These are phyloP conservation scores for Pseudogymnoascus sp. DNA, from an alignment of 2,329 filamentous ascomycete species.

Conservation along the genomic window DNA sequence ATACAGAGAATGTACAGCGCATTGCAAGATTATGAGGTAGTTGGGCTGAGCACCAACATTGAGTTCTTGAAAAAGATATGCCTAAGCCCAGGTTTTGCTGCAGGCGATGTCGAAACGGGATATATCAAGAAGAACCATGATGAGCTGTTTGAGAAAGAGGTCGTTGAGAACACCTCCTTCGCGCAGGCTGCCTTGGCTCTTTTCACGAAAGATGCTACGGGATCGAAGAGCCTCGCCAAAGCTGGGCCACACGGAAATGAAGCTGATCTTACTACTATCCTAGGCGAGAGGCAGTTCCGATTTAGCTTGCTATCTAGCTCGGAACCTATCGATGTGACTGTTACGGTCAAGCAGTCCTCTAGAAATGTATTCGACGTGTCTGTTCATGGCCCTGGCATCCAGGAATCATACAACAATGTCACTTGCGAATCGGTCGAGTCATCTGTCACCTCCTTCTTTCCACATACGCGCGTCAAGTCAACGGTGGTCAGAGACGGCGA, in stretches of 20 bases:
- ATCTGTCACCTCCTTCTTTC: slow-evolving; percentile 65
- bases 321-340: slow-evolving; percentile 14
- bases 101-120: slow-evolving; percentile 85
- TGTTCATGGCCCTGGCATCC: slow-evolving; percentile 39
- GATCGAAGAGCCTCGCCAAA: slow-evolving; percentile 11
- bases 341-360: slow-evolving; percentile 24
- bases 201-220: slow-evolving; percentile 39
- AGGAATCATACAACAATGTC: slow-evolving; percentile 29
- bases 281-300: slow-evolving; percentile 21
- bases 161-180: slow-evolving; percentile 62
- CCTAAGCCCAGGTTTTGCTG: slow-evolving; percentile 69
- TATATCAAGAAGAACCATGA: slow-evolving; percentile 85
- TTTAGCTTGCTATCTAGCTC: slow-evolving; percentile 14
- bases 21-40: slow-evolving; percentile 82
- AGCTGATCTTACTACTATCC: slow-evolving; percentile 41
- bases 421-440: slow-evolving; percentile 40
- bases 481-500: slow-evolving; percentile 59
- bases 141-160: slow-evolving; percentile 62
- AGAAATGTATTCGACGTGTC: slow-evolving; percentile 31
- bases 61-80: slow-evolving; percentile 91
- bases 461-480: slow-evolving; percentile 67
- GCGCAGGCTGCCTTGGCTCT: slow-evolving; percentile 80
- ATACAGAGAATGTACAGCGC: slow-evolving; percentile 75
- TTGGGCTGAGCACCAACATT: slow-evolving; percentile 88
- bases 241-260: slow-evolving; percentile 37